These are phyloP conservation scores for Alternaria postmessia DNA, from an alignment of 2,329 filamentous ascomycete genomes.

Conservation along the genomic window DNA sequence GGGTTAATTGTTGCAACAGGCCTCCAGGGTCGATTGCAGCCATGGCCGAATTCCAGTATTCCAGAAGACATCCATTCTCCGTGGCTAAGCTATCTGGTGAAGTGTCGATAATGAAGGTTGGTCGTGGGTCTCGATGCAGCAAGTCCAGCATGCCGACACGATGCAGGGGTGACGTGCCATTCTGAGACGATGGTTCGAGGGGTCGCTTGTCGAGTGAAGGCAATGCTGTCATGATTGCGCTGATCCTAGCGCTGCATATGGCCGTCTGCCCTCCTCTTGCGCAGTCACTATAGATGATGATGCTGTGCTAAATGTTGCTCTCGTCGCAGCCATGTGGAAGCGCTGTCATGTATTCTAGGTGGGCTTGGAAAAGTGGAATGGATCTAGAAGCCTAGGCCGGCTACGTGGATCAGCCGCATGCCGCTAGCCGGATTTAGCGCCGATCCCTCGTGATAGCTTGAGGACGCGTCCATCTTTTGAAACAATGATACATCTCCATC, in stretches of 20 bases:
- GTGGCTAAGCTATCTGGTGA: neutral
- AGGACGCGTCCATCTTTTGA: neutral
- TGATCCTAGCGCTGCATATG: slow-evolving; percentile 6
- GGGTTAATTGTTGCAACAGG: slow-evolving; percentile 19
- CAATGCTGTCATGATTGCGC: neutral
- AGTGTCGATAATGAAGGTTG: slow-evolving; percentile 28
- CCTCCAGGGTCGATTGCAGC: slow-evolving; percentile 13
- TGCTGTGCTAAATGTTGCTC: neutral
- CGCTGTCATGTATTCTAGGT: neutral
- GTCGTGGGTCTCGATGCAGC: slow-evolving; percentile 30
- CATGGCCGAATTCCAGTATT: slow-evolving; percentile 37
- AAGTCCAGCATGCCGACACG: slow-evolving; percentile 30
- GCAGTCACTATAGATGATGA: neutral
- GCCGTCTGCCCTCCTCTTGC: slow-evolving; percentile 5
- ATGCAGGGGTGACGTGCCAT: slow-evolving; percentile 15
- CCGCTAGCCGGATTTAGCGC: slow-evolving; percentile 7
- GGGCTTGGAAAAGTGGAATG: slow-evolving; percentile 7
- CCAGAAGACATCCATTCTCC: slow-evolving; percentile 3
- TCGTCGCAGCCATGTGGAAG: slow-evolving; percentile 6
- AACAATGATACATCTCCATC: neutral
- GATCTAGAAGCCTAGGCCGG: slow-evolving; percentile 4
- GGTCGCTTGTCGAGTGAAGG: slow-evolving; percentile 5
- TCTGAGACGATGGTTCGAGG: slow-evolving; percentile 3
- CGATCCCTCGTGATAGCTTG: neutral
- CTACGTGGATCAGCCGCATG: slow-evolving; percentile 11